phyloP scores from a whole-genome alignment of 2,329 filamentous ascomycete genomes.

The Sphaerulina populicola region DNA sequence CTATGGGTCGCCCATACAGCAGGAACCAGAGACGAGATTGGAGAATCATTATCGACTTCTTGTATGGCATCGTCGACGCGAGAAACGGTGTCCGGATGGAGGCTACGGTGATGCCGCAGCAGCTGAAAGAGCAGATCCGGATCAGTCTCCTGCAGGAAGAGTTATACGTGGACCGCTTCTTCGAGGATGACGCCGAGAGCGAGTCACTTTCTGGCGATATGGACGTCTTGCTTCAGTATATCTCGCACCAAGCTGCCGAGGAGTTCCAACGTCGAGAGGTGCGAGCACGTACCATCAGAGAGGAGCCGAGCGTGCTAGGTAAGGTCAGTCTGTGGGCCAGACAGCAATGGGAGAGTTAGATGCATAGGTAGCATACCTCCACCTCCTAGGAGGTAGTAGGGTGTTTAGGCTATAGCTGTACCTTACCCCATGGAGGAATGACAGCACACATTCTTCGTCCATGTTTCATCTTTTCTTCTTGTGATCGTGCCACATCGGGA shows the following conservation, averaged over 20 bases:
- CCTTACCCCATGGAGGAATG: not conserved
- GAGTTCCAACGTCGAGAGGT: constrained; percentile 5
- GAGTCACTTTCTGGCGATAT: constrained; percentile 8
- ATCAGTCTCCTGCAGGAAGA: constrained; percentile 3
- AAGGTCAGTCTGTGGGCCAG: constrained; percentile 3
- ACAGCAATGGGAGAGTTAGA: constrained; percentile 1
- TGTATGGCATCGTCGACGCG: constrained; percentile 9
- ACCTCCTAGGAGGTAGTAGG: no score
- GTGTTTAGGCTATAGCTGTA: not conserved
- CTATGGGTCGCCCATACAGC: constrained; percentile 6
- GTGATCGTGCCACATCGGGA: not conserved
- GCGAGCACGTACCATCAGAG: not conserved
- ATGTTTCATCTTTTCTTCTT: not conserved
- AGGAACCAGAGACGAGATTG: constrained; percentile 5
- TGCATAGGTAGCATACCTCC: no score
- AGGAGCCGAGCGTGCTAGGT: not conserved
- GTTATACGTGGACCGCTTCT: constrained; percentile 1
- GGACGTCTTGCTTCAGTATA: constrained; percentile 10
- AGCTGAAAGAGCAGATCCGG: constrained; percentile 5
- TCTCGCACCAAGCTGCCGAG: constrained; percentile 5
- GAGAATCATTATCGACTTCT: constrained; percentile 6
- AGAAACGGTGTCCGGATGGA: constrained; percentile 5
- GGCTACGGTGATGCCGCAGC: constrained; percentile 4
- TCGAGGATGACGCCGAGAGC: constrained; percentile 1
- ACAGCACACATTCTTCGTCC: not conserved